These are phyloP conservation scores for Lasiodiplodia gonubiensis DNA, from an alignment of 2,329 filamentous ascomycete species.

Conservation along the genomic window DNA sequence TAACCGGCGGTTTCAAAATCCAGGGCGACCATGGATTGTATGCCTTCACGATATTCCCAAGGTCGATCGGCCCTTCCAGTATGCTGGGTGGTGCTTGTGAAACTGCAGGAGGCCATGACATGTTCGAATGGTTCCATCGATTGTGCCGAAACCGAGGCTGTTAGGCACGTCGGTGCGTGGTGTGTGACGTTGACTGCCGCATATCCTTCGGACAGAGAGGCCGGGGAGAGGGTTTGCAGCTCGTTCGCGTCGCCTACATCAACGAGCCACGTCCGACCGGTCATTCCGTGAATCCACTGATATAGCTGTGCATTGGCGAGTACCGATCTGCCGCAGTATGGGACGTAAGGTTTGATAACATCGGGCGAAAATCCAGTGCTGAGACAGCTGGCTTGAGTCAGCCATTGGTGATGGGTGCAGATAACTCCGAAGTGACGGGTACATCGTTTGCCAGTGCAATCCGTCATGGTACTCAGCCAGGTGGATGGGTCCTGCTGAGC, in stretches of 20 bases:
- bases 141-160: slow-evolving; percentile 31
- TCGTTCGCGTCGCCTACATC: slow-evolving; percentile 40
- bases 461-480: slow-evolving; percentile 42
- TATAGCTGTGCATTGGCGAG: slow-evolving; percentile 43
- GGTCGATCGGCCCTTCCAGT: slow-evolving; percentile 42
- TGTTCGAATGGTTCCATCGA: slow-evolving; percentile 39
- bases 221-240: slow-evolving; percentile 37
- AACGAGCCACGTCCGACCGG: slow-evolving; percentile 43
- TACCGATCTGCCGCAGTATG: slow-evolving; percentile 41
- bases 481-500: slow-evolving; percentile 41
- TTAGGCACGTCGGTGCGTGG: slow-evolving; percentile 41
- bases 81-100: slow-evolving; percentile 38
- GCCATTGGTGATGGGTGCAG: slow-evolving; percentile 43
- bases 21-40: slow-evolving; percentile 39
- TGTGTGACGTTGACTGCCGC: slow-evolving; percentile 33
- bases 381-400: slow-evolving; percentile 42
- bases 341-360: slow-evolving; percentile 36
- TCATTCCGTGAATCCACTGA: slow-evolving; percentile 37
- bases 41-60: slow-evolving; percentile 41
- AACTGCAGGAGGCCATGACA: slow-evolving; percentile 40
- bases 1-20: slow-evolving; percentile 44
- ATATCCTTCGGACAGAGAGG: slow-evolving; percentile 38
- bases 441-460: slow-evolving; percentile 40
- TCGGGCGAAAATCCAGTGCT: slow-evolving; percentile 39
- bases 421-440: slow-evolving; percentile 41